phyloP scores from a whole-genome alignment of 345 rosid species.

The Linum trigynum region DNA sequence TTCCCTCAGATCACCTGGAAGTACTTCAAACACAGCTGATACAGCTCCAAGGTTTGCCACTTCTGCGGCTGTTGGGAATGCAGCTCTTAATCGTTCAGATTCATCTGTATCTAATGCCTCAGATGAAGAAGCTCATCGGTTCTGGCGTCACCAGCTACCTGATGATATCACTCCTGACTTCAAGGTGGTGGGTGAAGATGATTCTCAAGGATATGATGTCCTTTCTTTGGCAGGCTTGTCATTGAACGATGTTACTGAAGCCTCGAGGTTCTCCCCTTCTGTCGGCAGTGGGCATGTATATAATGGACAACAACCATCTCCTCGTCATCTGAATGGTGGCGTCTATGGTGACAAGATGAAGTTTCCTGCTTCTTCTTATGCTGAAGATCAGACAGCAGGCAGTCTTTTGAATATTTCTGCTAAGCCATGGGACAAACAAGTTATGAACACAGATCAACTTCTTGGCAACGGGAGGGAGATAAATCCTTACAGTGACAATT shows the following conservation, averaged over 20 bases:
- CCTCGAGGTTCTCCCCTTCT: conserved; percentile 44
- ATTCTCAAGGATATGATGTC: conserved; percentile 47
- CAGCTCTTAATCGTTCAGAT: conserved; percentile 59
- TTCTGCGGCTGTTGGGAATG: conserved; percentile 50
- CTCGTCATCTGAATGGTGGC: conserved; percentile 44
- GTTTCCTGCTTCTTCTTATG: conserved; percentile 46
- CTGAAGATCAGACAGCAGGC: conserved; percentile 45
- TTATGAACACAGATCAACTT: conserved; percentile 45
- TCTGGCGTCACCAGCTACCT: conserved; percentile 90
- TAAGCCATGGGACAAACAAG: conserved; percentile 78
- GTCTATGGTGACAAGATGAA: conserved; percentile 49
- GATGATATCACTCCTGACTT: conserved; percentile 96
- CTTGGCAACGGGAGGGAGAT: conserved; percentile 48
- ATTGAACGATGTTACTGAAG: conserved; percentile 45
- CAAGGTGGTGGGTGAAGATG: conserved; percentile 67
- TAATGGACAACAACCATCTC: conserved; percentile 40
- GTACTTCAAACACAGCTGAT: conserved; percentile 33
- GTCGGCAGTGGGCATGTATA: conserved; percentile 40
- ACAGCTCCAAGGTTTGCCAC: conserved; percentile 36
- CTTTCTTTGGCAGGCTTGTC: conserved; percentile 72
- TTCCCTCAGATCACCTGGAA: conserved; percentile 53
- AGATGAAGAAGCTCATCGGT: conserved; percentile 88
- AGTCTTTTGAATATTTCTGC: conserved; percentile 37
- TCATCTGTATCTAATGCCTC: conserved; percentile 69
- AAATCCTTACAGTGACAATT: conserved; percentile 40